Conservation (phyloP, 2,329 filamentous ascomycete species). For the Microascus cirrosus region DNA sequence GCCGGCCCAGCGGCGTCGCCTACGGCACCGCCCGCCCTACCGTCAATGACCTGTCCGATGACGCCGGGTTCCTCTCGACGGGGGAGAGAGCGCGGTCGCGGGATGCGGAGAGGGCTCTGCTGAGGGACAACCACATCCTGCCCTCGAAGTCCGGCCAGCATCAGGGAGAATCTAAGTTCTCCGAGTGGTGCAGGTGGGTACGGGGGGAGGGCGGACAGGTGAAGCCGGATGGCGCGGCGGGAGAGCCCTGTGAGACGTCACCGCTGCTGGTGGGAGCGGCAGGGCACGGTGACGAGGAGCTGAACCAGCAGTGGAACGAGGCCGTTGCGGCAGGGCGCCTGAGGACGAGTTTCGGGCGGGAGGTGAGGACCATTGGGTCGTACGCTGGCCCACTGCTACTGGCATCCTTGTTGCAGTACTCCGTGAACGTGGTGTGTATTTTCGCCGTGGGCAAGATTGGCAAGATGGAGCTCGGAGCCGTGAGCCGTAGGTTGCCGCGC, state of each 20-base stretch:
- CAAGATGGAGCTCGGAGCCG: slow-evolving; percentile 41
- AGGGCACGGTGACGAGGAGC: slow-evolving; percentile 38
- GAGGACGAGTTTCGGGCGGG: slow-evolving; percentile 82
- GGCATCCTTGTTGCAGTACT: slow-evolving; percentile 74
- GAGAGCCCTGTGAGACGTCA: slow-evolving; percentile 19
- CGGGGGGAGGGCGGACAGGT: slow-evolving; percentile 31
- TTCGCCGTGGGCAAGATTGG: slow-evolving; percentile 70
- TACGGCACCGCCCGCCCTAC: slow-evolving; percentile 61
- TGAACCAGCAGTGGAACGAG: slow-evolving; percentile 73
- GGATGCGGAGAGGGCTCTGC: slow-evolving; percentile 46
- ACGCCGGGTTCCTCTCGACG: slow-evolving; percentile 37
- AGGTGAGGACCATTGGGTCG: slow-evolving; percentile 66
- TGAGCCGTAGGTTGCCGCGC: slow-evolving; percentile 21
- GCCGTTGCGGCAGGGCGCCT: slow-evolving; percentile 73
- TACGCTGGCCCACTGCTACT: slow-evolving; percentile 62
- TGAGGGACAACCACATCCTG: slow-evolving; percentile 56
- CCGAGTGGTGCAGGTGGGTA: slow-evolving; percentile 30
- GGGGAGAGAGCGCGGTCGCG: slow-evolving; percentile 45
- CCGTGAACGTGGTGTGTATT: slow-evolving; percentile 70
- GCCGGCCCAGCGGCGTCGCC: slow-evolving; percentile 65
- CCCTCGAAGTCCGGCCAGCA: slow-evolving; percentile 28
- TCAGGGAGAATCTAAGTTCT: slow-evolving; percentile 16
- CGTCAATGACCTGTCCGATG: slow-evolving; percentile 44
- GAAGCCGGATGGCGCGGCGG: background rate
- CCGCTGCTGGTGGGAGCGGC: slow-evolving; percentile 20